Evolutionary conservation across 441 rosid species (phyloP).

Genomic region (Iberis amara): DNA sequence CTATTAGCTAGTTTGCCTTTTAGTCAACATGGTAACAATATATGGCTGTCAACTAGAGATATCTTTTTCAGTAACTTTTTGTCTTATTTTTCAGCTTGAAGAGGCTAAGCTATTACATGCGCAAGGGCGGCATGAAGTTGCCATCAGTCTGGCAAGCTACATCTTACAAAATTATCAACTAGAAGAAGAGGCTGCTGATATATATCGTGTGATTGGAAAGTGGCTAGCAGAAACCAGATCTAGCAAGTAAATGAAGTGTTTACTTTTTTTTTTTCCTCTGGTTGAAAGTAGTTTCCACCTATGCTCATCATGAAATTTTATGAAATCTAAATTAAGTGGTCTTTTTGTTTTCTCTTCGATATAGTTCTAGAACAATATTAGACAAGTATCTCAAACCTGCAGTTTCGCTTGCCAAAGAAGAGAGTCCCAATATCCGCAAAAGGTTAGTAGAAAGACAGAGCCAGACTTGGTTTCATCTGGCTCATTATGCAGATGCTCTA

Average conservation of each 20-base stretch:
- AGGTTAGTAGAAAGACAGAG: conserved; percentile 71
- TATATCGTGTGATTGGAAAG: conserved; percentile 84
- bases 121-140: conserved; percentile 94
- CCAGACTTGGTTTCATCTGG: conserved; percentile 86
- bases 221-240: conserved; percentile 99
- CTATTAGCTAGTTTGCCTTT: conserved; percentile 17
- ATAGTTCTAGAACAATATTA: conserved; percentile 90
- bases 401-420: conserved; percentile 69
- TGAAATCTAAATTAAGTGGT: conserved; percentile 17
- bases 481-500: conserved; percentile 92
- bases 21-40: conserved; percentile 10
- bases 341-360: conserved; percentile 22
- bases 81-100: conserved; percentile 60
- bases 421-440: conserved; percentile 41
- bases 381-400: conserved; percentile 96
- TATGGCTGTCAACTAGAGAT: conserved; percentile 7
- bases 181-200: conserved; percentile 69
- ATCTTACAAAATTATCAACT: conserved; percentile 59
- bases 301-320: conserved; percentile 13
- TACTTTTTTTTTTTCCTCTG: conserved; percentile 26
- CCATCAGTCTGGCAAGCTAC: conserved; percentile 84
- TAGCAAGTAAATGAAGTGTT: conserved; percentile 61
- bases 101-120: conserved; percentile 93
- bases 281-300: conserved; percentile 10
- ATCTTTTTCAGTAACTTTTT: conserved; percentile 16